phyloP scores from a whole-genome alignment of 805 yeast species.

The Zygosaccharomyces rouxii region DNA sequence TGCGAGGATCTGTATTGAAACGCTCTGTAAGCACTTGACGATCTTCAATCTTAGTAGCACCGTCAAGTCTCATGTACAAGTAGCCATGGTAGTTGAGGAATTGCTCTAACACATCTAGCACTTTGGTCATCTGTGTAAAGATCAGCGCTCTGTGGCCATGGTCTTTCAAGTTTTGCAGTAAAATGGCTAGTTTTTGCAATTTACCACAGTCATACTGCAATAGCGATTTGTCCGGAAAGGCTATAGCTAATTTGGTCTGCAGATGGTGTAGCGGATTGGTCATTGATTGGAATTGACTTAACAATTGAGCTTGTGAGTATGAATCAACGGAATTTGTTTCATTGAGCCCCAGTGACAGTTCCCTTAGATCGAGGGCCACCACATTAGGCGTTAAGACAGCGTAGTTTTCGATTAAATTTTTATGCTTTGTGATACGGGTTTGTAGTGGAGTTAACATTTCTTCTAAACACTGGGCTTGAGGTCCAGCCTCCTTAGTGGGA shows the following conservation, averaged over 20 bases:
- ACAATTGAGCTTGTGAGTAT: slow-evolving; percentile 28
- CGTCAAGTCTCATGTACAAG: slow-evolving; percentile 91
- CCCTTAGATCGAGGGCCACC: slow-evolving; percentile 68
- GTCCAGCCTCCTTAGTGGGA: neutral
- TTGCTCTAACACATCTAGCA: slow-evolving; percentile 86
- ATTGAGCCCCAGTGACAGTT: slow-evolving; percentile 30
- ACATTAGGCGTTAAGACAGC: slow-evolving; percentile 87
- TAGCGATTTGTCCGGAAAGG: slow-evolving; percentile 91
- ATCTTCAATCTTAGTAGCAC: slow-evolving; percentile 95
- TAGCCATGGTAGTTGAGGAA: slow-evolving; percentile 93
- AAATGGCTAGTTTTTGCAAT: slow-evolving; percentile 72
- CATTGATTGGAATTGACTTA: slow-evolving; percentile 14
- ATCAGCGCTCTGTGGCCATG: slow-evolving; percentile 92
- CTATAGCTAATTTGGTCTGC: slow-evolving; percentile 83
- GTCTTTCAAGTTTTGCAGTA: slow-evolving; percentile 71
- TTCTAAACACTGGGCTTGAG: slow-evolving; percentile 13
- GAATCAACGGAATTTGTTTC: slow-evolving; percentile 23
- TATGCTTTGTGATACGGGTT: slow-evolving; percentile 39
- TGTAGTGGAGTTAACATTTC: slow-evolving; percentile 42
- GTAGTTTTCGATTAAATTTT: slow-evolving; percentile 60
- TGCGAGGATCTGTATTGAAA: slow-evolving; percentile 78
- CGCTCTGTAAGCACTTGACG: slow-evolving; percentile 91
- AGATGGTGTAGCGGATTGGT: slow-evolving; percentile 67
- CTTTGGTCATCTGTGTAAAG: slow-evolving; percentile 98
- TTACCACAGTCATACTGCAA: slow-evolving; percentile 97